Base-by-base conservation (phyloP, 2,329 filamentous ascomycete species). In the Domatiomyces globalis region DNA sequence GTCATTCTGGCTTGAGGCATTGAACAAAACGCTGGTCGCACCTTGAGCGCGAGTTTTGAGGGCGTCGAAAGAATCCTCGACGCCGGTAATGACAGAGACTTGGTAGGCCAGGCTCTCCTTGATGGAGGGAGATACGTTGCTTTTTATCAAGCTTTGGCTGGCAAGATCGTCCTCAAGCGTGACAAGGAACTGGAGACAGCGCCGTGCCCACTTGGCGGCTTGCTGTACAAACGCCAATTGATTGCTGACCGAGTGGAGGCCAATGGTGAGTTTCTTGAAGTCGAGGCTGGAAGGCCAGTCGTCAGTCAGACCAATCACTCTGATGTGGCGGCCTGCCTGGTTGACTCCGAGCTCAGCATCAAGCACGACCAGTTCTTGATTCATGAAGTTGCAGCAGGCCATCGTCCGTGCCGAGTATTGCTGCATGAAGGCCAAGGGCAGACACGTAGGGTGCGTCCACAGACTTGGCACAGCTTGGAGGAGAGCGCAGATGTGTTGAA, bases 201-300 rank as follows among this genome's bases (percentile, higher is more conserved):
- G 27, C n/a, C 18, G 19, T 19, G 47, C 29, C 47, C 47, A 49
- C 17, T 20, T 43, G 22, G 22, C 33, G 10, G 36, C 27, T 15
- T 49, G 36, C 18, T 33, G 33, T 2, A 49, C 17, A 42, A 20
- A 49, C 7, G 44, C 17, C 22, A 49, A n/a, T 10, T 18, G 27
- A 7, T 25, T 33, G 17, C 27, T 27, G 15, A 22, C 39, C 27
- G 47, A 49, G 22, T 49, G 17, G 3, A 49, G 47, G 18, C 29
- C 29, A 12, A 49, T 49, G 18, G 47, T 49, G 15, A 43, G 17
- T 10, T 17, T n/a, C 22, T 49, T 49, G 27, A 49, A 39, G 22
- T 49, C n/a, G n/a, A 49, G 27, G 39, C 39, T 25, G 25, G 7
- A n/a, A 10, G 47, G 47, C 47, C 47, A 49, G 27, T 49, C 39